Evolutionary conservation across 169 alveolate genomes (phyloP).

Genomic region (Plasmodium billcollinsi): DNA sequence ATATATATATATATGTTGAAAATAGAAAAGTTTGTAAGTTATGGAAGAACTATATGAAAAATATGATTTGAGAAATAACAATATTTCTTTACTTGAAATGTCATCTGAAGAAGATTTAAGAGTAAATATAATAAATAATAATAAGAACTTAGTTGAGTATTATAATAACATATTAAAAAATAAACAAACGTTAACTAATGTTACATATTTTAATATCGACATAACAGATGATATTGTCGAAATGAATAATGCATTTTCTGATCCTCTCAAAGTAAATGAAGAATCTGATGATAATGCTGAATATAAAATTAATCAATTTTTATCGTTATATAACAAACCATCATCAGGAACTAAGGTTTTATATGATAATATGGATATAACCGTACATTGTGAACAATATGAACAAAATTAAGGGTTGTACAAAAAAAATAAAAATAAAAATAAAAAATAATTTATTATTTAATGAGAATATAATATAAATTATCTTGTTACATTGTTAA

Average conservation of each 20-base stretch:
- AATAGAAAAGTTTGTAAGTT: neutral
- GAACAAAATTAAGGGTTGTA: neutral
- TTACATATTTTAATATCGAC: slow-evolving; percentile 68
- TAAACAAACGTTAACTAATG: slow-evolving; percentile 17
- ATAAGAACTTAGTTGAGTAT: slow-evolving; percentile 13
- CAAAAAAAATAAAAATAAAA: neutral
- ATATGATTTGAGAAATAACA: neutral
- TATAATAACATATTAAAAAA: slow-evolving; percentile 24
- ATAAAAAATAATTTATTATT: neutral
- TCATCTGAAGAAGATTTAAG: slow-evolving; percentile 44
- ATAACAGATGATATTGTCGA: slow-evolving; percentile 59
- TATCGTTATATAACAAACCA: slow-evolving; percentile 11
- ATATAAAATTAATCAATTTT: slow-evolving; percentile 27
- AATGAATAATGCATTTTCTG: slow-evolving; percentile 36
- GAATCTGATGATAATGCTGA: slow-evolving; percentile 26
- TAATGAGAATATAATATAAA: too few species aligned
- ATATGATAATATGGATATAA: slow-evolving; percentile 36
- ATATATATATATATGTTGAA: too few species aligned
- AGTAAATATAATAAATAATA: slow-evolving; percentile 43
- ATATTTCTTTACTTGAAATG: slow-evolving; percentile 35
- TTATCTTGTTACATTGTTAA: too few species aligned
- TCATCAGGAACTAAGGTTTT: slow-evolving; percentile 23
- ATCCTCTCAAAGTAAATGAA: slow-evolving; percentile 23
- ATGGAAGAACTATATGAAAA: neutral
- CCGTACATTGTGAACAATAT: neutral